Conservation (phyloP, 345 rosid species). For the Pugionium dolabratum region DNA sequence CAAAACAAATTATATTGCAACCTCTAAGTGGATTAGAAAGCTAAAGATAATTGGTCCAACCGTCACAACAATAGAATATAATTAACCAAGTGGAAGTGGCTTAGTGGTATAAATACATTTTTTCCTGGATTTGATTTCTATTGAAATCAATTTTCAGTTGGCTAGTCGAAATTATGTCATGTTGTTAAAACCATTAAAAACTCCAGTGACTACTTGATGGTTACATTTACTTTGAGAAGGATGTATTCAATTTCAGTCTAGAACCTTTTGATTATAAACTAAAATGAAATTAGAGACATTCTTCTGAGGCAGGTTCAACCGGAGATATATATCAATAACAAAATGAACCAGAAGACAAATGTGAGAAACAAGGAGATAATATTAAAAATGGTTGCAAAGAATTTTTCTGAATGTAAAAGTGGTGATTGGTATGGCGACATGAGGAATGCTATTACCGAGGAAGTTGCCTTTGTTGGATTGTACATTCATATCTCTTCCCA, state of each 20-base stretch:
- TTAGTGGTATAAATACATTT: too few relatives aligned
- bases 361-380: conserved; percentile 10
- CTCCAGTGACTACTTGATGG: too few relatives aligned
- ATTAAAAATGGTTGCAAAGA: conserved; percentile 4
- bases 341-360: conserved; percentile 5
- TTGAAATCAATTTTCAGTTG: too few relatives aligned
- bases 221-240: too few relatives aligned
- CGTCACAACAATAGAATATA: background rate
- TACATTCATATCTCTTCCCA: conserved; percentile 21
- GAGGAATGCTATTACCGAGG: conserved; percentile 32
- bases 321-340: background rate
- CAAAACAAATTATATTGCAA: background rate
- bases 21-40: background rate
- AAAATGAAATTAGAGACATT: background rate
- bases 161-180: too few relatives aligned
- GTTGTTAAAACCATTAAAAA: too few relatives aligned
- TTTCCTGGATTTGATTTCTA: too few relatives aligned
- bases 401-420: background rate
- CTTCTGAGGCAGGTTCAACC: background rate
- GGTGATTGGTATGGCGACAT: conserved; percentile 17
- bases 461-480: conserved; percentile 33
- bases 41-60: conserved; percentile 1
- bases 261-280: too few relatives aligned
- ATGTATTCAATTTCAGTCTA: too few relatives aligned
- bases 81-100: too few relatives aligned